Base-by-base conservation (phyloP, 805 yeast genomes). In the Kregervanrija pseudodelftensis region DNA sequence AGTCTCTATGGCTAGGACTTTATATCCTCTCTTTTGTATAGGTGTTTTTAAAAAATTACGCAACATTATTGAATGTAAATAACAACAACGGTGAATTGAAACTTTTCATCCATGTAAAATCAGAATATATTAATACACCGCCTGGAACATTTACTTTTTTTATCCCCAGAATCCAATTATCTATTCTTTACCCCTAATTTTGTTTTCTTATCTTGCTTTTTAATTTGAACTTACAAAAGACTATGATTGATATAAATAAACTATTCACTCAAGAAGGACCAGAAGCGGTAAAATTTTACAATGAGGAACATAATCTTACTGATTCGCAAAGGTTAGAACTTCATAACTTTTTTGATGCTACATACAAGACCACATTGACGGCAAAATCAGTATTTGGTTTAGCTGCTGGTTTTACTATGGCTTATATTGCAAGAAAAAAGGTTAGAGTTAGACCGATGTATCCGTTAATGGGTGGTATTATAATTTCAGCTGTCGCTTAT, bases 1-100 rank as follows among this genome's bases (percentile, higher is more conserved):
- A 0, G 95, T 79, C 59, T 93, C 99, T 11, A 93, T 78, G 0
- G 97, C 93, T 16, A 93, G 66, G 0, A 90, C 93, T 37, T 70
- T 72, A 59, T 85, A 87, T 5, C 47, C 16, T 17, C 60, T 17
- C 5, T 8, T 22, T 22, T 22, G n/a, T 8, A 3, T 11, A 22
- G 8, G 12, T 33, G 11, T n/a, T 9, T 8, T 33, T 5, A 33
- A 9, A 33, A 14, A 7, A 4, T 22, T 22, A 22, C 28, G 28
- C 28, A 22, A 22, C 28, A 22, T 22, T 22, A 22, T 22, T 22
- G 28, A 22, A 22, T 22, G 28, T 22, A 22, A 22, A 22, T 22
- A 22, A 22, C 4, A 5, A 22, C 8, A 5, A 22, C 7, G 28
- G 7, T 22, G 8, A 22, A 22, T 22, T 5, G 28, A 22, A 22